phyloP scores from a whole-genome alignment of 495 filamentous ascomycete species.

The Melanomma pulvis-pyrius region DNA sequence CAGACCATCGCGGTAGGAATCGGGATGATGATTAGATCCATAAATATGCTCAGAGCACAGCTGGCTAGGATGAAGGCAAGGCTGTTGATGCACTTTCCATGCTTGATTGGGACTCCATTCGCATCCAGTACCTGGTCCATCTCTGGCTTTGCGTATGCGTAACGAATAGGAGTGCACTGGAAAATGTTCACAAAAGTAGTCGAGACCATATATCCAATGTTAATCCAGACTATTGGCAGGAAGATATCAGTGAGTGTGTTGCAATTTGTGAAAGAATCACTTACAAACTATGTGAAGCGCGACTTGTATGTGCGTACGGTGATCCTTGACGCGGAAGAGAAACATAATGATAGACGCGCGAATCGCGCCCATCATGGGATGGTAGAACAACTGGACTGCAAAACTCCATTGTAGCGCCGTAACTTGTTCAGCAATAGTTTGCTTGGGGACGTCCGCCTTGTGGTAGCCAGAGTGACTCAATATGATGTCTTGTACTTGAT shows the following conservation, averaged over 20 bases:
- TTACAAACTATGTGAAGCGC: conserved; percentile 48
- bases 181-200: conserved; percentile 62
- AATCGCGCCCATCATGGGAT: conserved; percentile 63
- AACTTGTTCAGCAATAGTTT: conserved; percentile 19
- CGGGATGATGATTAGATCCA: conserved; percentile 52
- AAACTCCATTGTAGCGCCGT: conserved; percentile 44
- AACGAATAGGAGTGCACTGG: conserved; percentile 56
- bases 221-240: conserved; percentile 45
- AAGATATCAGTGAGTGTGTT: background rate
- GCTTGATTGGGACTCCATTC: conserved; percentile 46
- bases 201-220: conserved; percentile 56
- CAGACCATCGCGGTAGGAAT: conserved; percentile 55
- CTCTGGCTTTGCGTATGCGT: conserved; percentile 25
- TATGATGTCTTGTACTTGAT: conserved; percentile 14
- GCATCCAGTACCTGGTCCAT: conserved; percentile 35
- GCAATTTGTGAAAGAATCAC: background rate
- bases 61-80: conserved; percentile 50
- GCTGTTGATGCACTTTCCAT: conserved; percentile 51
- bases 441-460: conserved; percentile 23
- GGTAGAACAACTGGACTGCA: conserved; percentile 64
- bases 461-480: conserved; percentile 34
- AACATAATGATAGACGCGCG: conserved; percentile 60
- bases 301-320: conserved; percentile 44
- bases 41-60: conserved; percentile 51
- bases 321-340: conserved; percentile 52